Evolutionary conservation across 2,329 filamentous ascomycete species (phyloP), one percentile per base, ranked within the genome.

Genomic region (Microascus cirrosus): DNA sequence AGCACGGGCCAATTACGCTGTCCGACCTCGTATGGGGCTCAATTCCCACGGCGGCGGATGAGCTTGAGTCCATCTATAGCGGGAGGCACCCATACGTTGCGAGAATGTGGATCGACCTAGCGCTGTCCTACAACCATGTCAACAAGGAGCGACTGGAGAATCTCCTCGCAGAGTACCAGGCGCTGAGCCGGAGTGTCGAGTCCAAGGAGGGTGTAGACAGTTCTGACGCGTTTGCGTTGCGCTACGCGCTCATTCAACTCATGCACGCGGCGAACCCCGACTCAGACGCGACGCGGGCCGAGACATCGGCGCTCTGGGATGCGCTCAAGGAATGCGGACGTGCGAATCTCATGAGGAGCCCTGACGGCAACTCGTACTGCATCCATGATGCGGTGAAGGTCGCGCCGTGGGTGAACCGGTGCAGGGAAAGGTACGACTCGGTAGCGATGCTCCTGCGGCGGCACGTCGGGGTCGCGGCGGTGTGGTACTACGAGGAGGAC

Each of bases 331-430:
- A 65, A 6, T 65, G 69, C 59, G 67, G 68, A 3, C 66, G 71
- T 5, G 65, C 74, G 2, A 73, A 67, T 54, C 64, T 68, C 2
- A 66, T 73, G 35, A 69, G 70, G 20, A 70, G 72, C 56, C 62
- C 70, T 5, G 69, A 71, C 28, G 66, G 71, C 4, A 72, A 73
- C 55, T 64, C 68, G 2, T 74, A 68, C 60, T 76, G 74, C 62
- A 75, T 73, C 57, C 74, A 76, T 58, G 74, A 73, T 58, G 70
- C 70, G 0, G 65, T 76, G 62, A 74, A 74, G 62, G 69, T 74
- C 7, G 70, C 73, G n/a, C 74, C 74, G 2, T 74, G 69, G 70
- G 73, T 70, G 15, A 75, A 73, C 62, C 68, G 74, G 58, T 76
- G 73, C 58, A 68, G 69, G 25, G 69, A 73, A 54, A 68, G 71